Conservation (phyloP, 2,329 filamentous ascomycete genomes). For the Cercospora sp. region DNA sequence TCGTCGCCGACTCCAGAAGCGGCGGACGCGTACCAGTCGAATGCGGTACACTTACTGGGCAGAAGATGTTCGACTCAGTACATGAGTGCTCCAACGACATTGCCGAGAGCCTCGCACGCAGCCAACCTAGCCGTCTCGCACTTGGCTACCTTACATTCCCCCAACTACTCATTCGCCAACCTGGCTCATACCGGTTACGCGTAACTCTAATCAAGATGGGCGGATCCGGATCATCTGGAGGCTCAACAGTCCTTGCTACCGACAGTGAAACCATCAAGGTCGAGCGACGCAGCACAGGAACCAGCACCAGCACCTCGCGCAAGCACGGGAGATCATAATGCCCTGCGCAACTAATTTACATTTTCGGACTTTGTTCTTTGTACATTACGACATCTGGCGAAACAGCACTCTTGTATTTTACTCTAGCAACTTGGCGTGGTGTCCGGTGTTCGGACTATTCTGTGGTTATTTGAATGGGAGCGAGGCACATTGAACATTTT, state of each 20-base stretch:
- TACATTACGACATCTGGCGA: constrained; percentile 6
- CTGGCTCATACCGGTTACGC: constrained; percentile 36
- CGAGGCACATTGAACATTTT: background rate
- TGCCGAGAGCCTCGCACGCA: constrained; percentile 32
- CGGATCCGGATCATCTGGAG: constrained; percentile 25
- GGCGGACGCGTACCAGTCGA: constrained; percentile 36
- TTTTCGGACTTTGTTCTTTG: background rate
- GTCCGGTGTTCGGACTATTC: background rate
- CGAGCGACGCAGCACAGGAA: constrained; percentile 28
- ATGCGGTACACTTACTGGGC: constrained; percentile 35
- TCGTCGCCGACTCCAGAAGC: constrained; percentile 33
- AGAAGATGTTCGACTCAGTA: constrained; percentile 39
- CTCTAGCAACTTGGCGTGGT: constrained; percentile 1
- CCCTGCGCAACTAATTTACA: background rate
- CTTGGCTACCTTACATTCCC: constrained; percentile 40
- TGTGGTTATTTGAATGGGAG: background rate
- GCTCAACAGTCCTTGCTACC: constrained; percentile 28
- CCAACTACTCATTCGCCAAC: constrained; percentile 36
- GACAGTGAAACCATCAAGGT: constrained; percentile 39
- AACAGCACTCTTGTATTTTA: background rate
- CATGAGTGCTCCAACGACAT: constrained; percentile 35
- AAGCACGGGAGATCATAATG: constrained; percentile 22
- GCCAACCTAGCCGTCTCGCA: constrained; percentile 32
- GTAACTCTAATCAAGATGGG: constrained; percentile 37
- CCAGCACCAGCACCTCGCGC: constrained; percentile 14